These are phyloP conservation scores for Taphrina wiesneri DNA, from an alignment of 1,139 yeast genomes.

Conservation along the genomic window DNA sequence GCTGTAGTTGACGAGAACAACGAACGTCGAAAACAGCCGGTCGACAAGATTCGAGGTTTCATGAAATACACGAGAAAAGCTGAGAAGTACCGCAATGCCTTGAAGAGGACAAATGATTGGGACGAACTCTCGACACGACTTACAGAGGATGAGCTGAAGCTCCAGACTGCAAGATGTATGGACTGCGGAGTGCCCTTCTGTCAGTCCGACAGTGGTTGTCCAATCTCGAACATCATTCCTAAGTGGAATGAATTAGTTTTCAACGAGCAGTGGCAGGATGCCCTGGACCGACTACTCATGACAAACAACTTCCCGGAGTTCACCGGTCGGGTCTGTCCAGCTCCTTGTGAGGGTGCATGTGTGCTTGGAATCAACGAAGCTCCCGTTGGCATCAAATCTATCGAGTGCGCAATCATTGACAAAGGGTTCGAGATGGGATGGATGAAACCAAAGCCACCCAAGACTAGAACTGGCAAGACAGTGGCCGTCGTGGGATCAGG, in stretches of 20 bases:
- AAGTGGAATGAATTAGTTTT: constrained; percentile 97
- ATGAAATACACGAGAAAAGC: constrained; percentile 88
- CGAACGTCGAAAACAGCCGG: constrained; percentile 62
- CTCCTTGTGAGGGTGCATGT: constrained; percentile 99
- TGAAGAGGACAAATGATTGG: constrained; percentile 85
- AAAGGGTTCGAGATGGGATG: constrained; percentile 96
- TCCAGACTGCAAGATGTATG: constrained; percentile 99
- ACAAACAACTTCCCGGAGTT: constrained; percentile 98
- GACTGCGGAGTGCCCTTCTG: constrained; percentile 99
- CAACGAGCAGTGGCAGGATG: constrained; percentile 93
- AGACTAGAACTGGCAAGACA: constrained; percentile 74
- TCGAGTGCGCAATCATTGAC: constrained; percentile 95
- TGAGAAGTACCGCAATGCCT: constrained; percentile 79
- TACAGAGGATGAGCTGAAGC: constrained; percentile 78
- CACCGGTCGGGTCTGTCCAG: constrained; percentile 97
- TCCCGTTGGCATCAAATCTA: constrained; percentile 94
- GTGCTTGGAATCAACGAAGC: constrained; percentile 90
- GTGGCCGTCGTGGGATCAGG: constrained; percentile 94
- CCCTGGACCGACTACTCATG: constrained; percentile 86
- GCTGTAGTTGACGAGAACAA: constrained; percentile 68
- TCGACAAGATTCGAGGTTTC: constrained; percentile 83
- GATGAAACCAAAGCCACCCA: constrained; percentile 84
- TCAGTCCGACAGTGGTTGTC: constrained; percentile 97
- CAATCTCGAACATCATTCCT: constrained; percentile 94
- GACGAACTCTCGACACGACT: constrained; percentile 81